These are phyloP conservation scores for Cicer judaicum DNA, from an alignment of 306 rosid species.

Conservation along the genomic window DNA sequence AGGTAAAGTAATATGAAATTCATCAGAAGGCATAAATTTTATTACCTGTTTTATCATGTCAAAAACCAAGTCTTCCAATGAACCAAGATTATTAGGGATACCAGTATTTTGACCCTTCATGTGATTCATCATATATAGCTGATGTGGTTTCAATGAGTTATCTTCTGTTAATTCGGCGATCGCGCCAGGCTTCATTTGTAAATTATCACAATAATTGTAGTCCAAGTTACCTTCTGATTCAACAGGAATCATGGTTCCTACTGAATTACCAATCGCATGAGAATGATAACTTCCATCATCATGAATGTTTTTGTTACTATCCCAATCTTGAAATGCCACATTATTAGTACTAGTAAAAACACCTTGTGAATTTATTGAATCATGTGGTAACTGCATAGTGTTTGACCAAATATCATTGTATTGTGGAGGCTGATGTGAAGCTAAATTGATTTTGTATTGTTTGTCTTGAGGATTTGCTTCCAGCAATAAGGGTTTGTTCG, in stretches of 20 bases:
- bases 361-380: slow-evolving; percentile 52
- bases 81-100: slow-evolving; percentile 53
- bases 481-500: not conserved
- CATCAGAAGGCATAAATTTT: slow-evolving; percentile 32
- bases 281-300: slow-evolving; percentile 52
- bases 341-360: slow-evolving; percentile 42
- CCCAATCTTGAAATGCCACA: slow-evolving; percentile 62
- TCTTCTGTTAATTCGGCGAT: slow-evolving; percentile 49
- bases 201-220: slow-evolving; percentile 48
- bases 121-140: slow-evolving; percentile 55
- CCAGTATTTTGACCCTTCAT: slow-evolving; percentile 52
- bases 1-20: not conserved
- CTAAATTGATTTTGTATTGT: not conserved
- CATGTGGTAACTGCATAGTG: slow-evolving; percentile 15
- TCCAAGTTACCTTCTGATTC: slow-evolving; percentile 50
- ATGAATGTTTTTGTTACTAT: slow-evolving; percentile 53
- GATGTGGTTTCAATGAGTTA: slow-evolving; percentile 49
- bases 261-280: slow-evolving; percentile 45
- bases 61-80: slow-evolving; percentile 71
- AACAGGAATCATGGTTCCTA: slow-evolving; percentile 54
- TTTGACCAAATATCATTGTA: not conserved
- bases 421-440: not conserved
- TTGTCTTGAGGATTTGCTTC: not conserved
- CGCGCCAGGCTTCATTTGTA: slow-evolving; percentile 51
- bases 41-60: slow-evolving; percentile 76